Base-by-base conservation (phyloP, 306 rosid genomes). In the Quercus engelmannii region DNA sequence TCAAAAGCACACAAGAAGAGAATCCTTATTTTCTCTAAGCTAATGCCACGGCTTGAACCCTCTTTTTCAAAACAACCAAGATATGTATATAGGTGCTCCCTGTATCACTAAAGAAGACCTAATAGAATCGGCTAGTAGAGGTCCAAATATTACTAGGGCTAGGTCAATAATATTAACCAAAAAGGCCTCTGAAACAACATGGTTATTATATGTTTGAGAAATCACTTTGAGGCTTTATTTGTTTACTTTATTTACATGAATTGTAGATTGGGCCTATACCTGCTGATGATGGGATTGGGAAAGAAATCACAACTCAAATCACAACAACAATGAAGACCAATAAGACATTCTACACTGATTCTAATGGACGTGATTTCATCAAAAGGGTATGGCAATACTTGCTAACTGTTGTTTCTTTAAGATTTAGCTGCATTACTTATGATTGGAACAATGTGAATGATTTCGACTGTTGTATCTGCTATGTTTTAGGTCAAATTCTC, bases 181-280 rank as follows among this genome's bases (percentile, higher is more conserved):
- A 38, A 41, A 41, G 46, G 12, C 46, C 46, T 8, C 11, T 7
- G 12, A 41, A 41, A 8, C 46, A 41, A 8, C 3, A 8, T 41
- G 46, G 11, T 51, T 46, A 31, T 28, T 78, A 26, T 65, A 11
- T 65, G 28, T 23, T 46, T 28, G 72, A 7, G 5, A 55, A 65
- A 31, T 33, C 52, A 52, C 70, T 49, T 41, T 77, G 51, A 33
- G 10, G 51, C 18, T 67, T 33, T 21, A 35, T 67, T 18, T 67
- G 72, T 62, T 13, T 28, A 5, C 30, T 67, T 33, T 67, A 33
- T 55, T 55, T 21, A 75, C 72, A 19, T 67, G 72, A 71, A 52
- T 64, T 52, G 73, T 78, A 95, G 99, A 92, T 92, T 83, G 99
- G 99, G 63, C 99, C 99, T 19, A 84, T 95, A 85, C 99, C 99